These are phyloP conservation scores for Populus tremula DNA, from an alignment of 345 rosid genomes.

Conservation along the genomic window DNA sequence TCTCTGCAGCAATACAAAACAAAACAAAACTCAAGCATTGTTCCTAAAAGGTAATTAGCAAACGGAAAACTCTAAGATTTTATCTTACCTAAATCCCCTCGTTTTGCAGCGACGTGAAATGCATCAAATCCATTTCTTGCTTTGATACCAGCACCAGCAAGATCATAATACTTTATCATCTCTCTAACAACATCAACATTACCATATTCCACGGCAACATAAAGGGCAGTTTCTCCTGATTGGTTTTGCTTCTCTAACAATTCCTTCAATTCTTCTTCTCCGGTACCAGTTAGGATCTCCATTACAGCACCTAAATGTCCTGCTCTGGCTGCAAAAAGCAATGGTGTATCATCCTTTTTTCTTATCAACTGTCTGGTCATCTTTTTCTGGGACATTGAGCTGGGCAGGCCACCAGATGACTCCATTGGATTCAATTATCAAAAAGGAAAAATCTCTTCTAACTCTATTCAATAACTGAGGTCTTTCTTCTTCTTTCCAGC, in stretches of 20 bases:
- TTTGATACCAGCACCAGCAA: slow-evolving; percentile 69
- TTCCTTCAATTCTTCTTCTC: slow-evolving; percentile 45
- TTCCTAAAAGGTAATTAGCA: background rate
- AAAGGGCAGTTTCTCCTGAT: slow-evolving; percentile 91
- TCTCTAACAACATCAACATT: slow-evolving; percentile 65
- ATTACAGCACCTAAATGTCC: slow-evolving; percentile 50
- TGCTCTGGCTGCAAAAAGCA: slow-evolving; percentile 76
- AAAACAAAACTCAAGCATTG: background rate
- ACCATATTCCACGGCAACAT: slow-evolving; percentile 84
- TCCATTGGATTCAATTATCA: slow-evolving; percentile 27
- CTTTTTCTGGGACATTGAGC: slow-evolving; percentile 45
- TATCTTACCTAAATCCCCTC: slow-evolving; percentile 72
- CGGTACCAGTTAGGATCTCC: slow-evolving; percentile 45
- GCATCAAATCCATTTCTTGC: slow-evolving; percentile 95
- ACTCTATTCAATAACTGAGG: slow-evolving; percentile 1
- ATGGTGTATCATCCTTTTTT: slow-evolving; percentile 67
- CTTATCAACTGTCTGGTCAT: slow-evolving; percentile 86
- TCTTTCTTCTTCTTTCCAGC: slow-evolving; percentile 21
- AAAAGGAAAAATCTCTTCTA: background rate
- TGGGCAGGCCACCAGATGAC: slow-evolving; percentile 13
- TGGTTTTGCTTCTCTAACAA: slow-evolving; percentile 73
- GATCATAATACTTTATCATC: slow-evolving; percentile 77
- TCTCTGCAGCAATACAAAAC: slow-evolving; percentile 40
- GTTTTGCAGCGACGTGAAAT: slow-evolving; percentile 92
- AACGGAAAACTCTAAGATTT: too few relatives aligned